Conservation (phyloP, 2,329 filamentous ascomycete species). For the Trichoderma sp. region DNA sequence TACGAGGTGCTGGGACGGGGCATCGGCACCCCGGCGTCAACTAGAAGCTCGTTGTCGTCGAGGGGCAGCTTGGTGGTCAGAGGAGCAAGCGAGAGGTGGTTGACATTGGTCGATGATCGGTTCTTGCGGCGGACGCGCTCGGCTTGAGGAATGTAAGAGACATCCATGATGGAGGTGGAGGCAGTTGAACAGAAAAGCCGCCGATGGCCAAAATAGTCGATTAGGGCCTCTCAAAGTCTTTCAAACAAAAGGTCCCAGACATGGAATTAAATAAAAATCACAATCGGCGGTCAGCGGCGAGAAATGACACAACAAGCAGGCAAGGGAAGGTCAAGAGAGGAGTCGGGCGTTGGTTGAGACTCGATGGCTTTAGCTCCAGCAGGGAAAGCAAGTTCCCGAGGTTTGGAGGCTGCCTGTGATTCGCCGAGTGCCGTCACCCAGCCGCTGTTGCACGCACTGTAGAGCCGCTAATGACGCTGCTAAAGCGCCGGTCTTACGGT, state of each 20-base stretch:
- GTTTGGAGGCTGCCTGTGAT: conserved; percentile 19
- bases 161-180: conserved; percentile 48
- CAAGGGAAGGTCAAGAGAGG: background rate
- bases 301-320: background rate
- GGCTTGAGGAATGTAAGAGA: conserved; percentile 62
- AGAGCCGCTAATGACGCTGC: conserved; percentile 14
- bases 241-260: background rate
- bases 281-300: background rate
- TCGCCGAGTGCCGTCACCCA: conserved; percentile 20
- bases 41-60: conserved; percentile 52
- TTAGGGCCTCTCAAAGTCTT: background rate
- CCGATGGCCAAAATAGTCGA: background rate
- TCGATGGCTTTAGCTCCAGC: background rate
- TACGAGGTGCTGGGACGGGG: conserved; percentile 49
- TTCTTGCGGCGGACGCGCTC: conserved; percentile 59
- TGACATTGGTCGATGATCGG: conserved; percentile 60
- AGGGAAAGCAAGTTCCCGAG: conserved; percentile 17
- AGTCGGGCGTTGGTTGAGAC: background rate
- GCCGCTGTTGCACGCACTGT: conserved; percentile 12
- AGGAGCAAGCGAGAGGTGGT: conserved; percentile 64
- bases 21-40: conserved; percentile 40
- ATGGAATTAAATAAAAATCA: background rate
- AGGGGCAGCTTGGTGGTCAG: conserved; percentile 63
- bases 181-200: background rate
- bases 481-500: background rate